Conservation (phyloP, 2,329 filamentous ascomycete species). For the Claviceps spartinae region DNA sequence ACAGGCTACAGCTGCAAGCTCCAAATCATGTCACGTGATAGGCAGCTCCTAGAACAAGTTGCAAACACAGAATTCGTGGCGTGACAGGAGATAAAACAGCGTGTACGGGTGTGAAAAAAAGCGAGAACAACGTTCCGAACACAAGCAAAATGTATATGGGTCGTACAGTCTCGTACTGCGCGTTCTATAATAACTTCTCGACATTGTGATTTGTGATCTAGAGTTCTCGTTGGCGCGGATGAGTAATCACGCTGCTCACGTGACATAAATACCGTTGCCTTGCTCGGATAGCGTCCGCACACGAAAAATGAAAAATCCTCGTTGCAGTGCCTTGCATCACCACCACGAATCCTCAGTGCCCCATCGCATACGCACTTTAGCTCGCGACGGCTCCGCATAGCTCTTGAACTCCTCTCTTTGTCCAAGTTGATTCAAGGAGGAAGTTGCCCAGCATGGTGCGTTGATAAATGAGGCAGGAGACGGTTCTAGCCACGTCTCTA, state of each 20-base stretch:
- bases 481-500: conserved; percentile 10
- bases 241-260: conserved; percentile 20
- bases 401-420: conserved; percentile 23
- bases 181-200: too few species aligned
- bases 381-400: conserved; percentile 25
- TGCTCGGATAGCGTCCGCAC: conserved; percentile 30
- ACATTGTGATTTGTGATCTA: too few species aligned
- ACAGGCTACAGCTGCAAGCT: too few species aligned
- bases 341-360: conserved; percentile 25
- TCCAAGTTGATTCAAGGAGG: conserved; percentile 28
- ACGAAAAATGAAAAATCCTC: conserved; percentile 33
- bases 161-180: too few species aligned
- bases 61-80: too few species aligned
- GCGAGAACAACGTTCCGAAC: too few species aligned
- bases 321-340: conserved; percentile 21
- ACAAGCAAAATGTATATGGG: too few species aligned
- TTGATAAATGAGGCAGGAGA: conserved; percentile 5
- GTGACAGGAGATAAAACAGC: too few species aligned
- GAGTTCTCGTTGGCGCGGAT: conserved; percentile 6
- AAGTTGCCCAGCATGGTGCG: conserved; percentile 40
- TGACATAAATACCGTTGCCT: conserved; percentile 15
- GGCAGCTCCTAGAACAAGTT: too few species aligned
- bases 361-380: conserved; percentile 21
- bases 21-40: too few species aligned
- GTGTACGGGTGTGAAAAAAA: too few species aligned